Evolutionary conservation across 345 rosid genomes (phyloP), one percentile per base, ranked within the genome.

Genomic region (Hevea brasiliensis): DNA sequence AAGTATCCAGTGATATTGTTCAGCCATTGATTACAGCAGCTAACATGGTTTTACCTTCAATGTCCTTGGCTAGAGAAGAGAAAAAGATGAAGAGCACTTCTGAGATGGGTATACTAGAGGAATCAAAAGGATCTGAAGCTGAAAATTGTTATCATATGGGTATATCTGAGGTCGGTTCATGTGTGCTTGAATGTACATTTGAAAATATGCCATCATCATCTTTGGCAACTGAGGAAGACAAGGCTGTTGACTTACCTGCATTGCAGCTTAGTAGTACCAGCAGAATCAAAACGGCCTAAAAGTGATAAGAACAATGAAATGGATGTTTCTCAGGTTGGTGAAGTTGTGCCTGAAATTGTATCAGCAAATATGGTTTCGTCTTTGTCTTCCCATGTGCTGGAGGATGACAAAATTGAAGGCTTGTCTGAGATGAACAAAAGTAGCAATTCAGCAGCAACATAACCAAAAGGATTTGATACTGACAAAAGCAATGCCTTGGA

Each of bases 171-270:
- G 63, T 48, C 68, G 51, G 51, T 41, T 58, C 10, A 68, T 14
- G 26, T 11, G 15, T 58, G 70, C 68, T 74, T 27, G 68, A 70
- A 53, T 27, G 47, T 24, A 47, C 8, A 17, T 53, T 20, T 12
- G 50, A 72, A 61, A 41, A 42, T 27, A 18, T 68, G 67, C 47
- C 50, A 23, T 47, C 72, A 72, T 54, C 59, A 18, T 56, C 71
- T 20, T 27, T 41, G 10, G 53, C n/a, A 48, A 14, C 15, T 6
- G 73, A 56, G 67, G 65, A 71, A 73, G 75, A 55, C 2, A 70
- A 54, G 69, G 20, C 44, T 60, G 67, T 69, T 15, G 32, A 29
- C 67, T 65, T 48, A 32, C 55, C 61, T 7, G 61, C 64, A 2
- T 18, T 62, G 70, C 65, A 56, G 26, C 61, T 76, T 64, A 41